A percentile compares a stretch with the other conserved stretches of the same genome.
Conservation (phyloP, 768 basidiomycete species). For the Podaxis carcinomalis region DNA sequence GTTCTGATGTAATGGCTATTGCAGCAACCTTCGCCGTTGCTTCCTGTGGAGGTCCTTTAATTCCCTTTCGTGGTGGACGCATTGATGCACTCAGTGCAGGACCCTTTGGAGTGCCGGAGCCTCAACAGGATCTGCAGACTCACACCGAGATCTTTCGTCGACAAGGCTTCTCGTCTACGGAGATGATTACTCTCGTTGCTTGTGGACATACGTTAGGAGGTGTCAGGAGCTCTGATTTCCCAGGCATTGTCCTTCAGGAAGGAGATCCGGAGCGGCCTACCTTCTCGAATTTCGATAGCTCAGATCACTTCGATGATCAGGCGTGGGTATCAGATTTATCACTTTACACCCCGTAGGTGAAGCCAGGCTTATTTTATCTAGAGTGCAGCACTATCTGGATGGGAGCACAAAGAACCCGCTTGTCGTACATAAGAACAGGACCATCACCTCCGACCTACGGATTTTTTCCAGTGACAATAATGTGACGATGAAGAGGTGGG, state of each 20-base stretch:
- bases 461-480: conserved; percentile 37
- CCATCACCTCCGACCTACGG: conserved; percentile 33
- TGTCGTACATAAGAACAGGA: conserved; percentile 28
- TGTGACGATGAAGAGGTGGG: conserved; percentile 35
- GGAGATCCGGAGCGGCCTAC: conserved; percentile 16
- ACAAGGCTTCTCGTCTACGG: conserved; percentile 34
- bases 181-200: conserved; percentile 42
- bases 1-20: conserved; percentile 39
- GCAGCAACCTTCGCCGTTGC: conserved; percentile 32
- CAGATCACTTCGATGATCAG: conserved; percentile 29
- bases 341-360: not conserved
- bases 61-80: conserved; percentile 39
- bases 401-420: conserved; percentile 35
- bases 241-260: conserved; percentile 28
- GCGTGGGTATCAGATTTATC: conserved; percentile 24
- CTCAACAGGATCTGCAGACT: conserved; percentile 30
- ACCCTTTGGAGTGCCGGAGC: conserved; percentile 34
- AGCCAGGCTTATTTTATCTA: conserved; percentile 14
- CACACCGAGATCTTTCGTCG: conserved; percentile 32
- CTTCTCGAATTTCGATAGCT: conserved; percentile 29
- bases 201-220: conserved; percentile 45
- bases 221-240: conserved; percentile 37
- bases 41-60: conserved; percentile 40
- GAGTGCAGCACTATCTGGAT: conserved; percentile 35
- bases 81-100: conserved; percentile 36